phyloP scores from a whole-genome alignment of 306 rosid genomes.

The Cucumis hystrix region DNA sequence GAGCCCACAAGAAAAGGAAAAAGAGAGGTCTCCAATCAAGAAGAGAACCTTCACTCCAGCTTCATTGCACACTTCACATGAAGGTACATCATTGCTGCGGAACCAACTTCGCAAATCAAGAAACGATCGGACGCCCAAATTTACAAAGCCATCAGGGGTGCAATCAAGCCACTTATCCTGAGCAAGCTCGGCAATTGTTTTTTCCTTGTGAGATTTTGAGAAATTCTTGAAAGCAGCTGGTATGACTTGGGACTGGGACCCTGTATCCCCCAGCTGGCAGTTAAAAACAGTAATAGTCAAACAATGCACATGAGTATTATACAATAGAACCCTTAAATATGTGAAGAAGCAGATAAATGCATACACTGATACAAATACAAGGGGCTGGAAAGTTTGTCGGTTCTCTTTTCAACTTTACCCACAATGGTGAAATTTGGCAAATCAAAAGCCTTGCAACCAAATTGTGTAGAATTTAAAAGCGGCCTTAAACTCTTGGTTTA shows the following conservation, averaged over 20 bases:
- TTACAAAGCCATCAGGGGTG: slow-evolving; percentile 46
- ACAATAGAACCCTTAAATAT: not conserved
- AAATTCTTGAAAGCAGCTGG: slow-evolving; percentile 53
- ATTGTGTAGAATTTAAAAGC: not conserved
- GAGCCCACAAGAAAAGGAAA: too few relatives aligned
- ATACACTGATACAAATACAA: not conserved
- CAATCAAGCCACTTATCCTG: slow-evolving; percentile 59
- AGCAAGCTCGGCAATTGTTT: slow-evolving; percentile 54
- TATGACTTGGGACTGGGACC: slow-evolving; percentile 39
- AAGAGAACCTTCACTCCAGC: slow-evolving; percentile 77
- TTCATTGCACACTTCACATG: slow-evolving; percentile 88
- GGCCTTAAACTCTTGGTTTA: not conserved
- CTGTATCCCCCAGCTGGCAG: slow-evolving; percentile 34
- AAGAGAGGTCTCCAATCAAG: not conserved
- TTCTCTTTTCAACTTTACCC: not conserved
- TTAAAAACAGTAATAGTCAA: slow-evolving; percentile 17
- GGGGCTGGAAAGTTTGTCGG: not conserved
- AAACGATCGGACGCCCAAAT: slow-evolving; percentile 81
- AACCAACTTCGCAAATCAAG: slow-evolving; percentile 93
- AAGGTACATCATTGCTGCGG: slow-evolving; percentile 48
- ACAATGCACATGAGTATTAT: not conserved
- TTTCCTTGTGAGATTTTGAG: slow-evolving; percentile 50
- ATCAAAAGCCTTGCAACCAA: slow-evolving; percentile 1
- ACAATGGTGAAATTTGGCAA: not conserved
- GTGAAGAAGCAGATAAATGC: not conserved